phyloP scores from a whole-genome alignment of 306 rosid species.

The Phaseolus lunatus region DNA sequence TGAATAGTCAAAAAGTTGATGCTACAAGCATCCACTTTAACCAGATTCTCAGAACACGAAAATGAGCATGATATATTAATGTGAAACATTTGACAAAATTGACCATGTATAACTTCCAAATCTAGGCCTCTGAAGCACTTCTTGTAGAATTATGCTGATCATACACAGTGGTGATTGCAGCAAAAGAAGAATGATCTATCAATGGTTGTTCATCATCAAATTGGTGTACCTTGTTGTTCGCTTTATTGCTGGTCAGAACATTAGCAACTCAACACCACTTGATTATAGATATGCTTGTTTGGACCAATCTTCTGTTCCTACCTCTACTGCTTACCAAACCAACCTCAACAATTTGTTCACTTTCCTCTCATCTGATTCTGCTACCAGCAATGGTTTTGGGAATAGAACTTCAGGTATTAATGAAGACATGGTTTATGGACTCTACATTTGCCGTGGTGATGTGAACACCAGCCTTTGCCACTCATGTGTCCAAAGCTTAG shows the following conservation, averaged over 20 bases:
- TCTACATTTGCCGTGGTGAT: constrained; percentile 53
- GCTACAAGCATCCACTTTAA: neutral
- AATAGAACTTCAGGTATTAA: constrained; percentile 41
- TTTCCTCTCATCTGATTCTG: constrained; percentile 48
- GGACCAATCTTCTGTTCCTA: constrained; percentile 44
- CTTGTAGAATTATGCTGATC: constrained; percentile 8
- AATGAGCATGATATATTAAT: neutral
- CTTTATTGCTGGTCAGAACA: constrained; percentile 33
- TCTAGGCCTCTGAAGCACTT: neutral
- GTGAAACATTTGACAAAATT: constrained; percentile 32
- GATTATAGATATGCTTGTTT: constrained; percentile 55
- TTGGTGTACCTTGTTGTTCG: constrained; percentile 24
- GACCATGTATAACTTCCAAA: neutral
- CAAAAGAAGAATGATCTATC: constrained; percentile 35
- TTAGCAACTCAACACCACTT: constrained; percentile 33
- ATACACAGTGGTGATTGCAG: neutral
- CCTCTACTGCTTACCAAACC: constrained; percentile 46
- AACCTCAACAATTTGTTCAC: constrained; percentile 48
- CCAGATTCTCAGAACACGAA: neutral
- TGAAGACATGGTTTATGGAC: constrained; percentile 46
- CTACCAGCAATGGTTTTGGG: constrained; percentile 51
- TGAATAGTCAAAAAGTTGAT: neutral
- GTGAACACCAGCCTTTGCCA: constrained; percentile 48
- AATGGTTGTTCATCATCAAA: constrained; percentile 40
- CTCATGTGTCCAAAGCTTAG: constrained; percentile 49